A percentile compares a stretch with the other conserved stretches of the same genome.
phyloP scores from a whole-genome alignment of 2,329 filamentous ascomycete genomes.

The Ophiostoma triangulosporum region DNA sequence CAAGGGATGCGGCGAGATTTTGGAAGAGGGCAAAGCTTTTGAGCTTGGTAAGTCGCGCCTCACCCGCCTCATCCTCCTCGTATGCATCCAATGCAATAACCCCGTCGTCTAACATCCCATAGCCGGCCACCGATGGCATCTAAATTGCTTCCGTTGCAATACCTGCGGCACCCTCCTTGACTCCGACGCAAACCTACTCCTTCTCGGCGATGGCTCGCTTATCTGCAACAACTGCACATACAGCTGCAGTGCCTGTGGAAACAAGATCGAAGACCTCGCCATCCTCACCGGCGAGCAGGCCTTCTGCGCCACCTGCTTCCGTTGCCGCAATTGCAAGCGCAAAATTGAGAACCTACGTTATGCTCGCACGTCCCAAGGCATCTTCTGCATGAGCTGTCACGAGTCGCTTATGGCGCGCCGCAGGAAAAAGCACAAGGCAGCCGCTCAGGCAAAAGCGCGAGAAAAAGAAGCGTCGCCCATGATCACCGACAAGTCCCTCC shows the following conservation, averaged over 20 bases:
- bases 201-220: constrained; percentile 91
- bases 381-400: constrained; percentile 98
- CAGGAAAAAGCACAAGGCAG: constrained; percentile 69
- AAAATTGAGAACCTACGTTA: constrained; percentile 98
- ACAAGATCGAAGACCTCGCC: constrained; percentile 96
- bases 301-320: constrained; percentile 93
- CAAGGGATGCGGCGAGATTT: constrained; percentile 91
- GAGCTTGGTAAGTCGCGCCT: constrained; percentile 60
- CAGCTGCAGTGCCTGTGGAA: constrained; percentile 88
- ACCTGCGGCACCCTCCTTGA: constrained; percentile 91
- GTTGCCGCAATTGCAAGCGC: constrained; percentile 94
- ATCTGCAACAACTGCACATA: constrained; percentile 99
- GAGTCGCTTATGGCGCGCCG: constrained; percentile 90
- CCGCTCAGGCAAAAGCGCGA: constrained; percentile 44
- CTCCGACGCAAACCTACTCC: constrained; percentile 91
- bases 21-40: constrained; percentile 97
- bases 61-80: neutral
- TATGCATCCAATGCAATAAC: neutral
- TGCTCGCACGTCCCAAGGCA: constrained; percentile 92
- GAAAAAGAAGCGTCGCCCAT: constrained; percentile 52
- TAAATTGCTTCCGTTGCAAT: constrained; percentile 97
- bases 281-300: constrained; percentile 97
- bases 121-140: constrained; percentile 97
- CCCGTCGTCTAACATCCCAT: neutral
- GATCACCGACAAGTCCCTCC: constrained; percentile 82